Evolutionary conservation across 805 yeast genomes (phyloP).

Genomic region (Cyberlindnera japonica): DNA sequence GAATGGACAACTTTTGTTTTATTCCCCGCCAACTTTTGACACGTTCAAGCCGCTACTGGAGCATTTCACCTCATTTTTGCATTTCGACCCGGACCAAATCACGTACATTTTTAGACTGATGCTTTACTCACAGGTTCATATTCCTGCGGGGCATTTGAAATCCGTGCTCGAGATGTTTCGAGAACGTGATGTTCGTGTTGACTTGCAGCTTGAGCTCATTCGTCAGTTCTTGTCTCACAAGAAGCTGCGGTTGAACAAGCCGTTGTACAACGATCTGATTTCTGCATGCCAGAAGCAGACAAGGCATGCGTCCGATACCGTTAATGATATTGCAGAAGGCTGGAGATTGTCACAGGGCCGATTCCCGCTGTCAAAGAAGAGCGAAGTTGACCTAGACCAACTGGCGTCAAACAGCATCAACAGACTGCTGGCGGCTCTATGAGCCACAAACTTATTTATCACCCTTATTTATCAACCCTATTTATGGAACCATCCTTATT

Average conservation of each 20-base stretch:
- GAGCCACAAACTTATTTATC: too few species aligned
- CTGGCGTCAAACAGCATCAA: slow-evolving; percentile 4
- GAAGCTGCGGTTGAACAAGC: background rate
- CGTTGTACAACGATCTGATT: slow-evolving; percentile 4
- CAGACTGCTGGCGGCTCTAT: slow-evolving; percentile 3
- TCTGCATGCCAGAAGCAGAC: slow-evolving; percentile 6
- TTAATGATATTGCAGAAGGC: slow-evolving; percentile 11
- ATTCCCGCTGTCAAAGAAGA: background rate
- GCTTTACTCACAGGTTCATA: background rate
- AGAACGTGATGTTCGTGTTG: slow-evolving; percentile 1
- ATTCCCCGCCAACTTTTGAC: slow-evolving; percentile 14
- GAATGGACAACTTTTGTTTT: slow-evolving; percentile 1
- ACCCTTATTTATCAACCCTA: too few species aligned
- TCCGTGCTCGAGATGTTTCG: slow-evolving; percentile 1
- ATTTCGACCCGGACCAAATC: slow-evolving; percentile 9
- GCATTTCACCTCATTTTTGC: slow-evolving; percentile 3
- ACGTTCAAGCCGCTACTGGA: slow-evolving; percentile 17
- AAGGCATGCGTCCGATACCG: slow-evolving; percentile 1
- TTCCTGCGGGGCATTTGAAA: slow-evolving; percentile 2
- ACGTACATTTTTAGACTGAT: slow-evolving; percentile 4
- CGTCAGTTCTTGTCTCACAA: background rate
- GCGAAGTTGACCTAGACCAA: slow-evolving; percentile 1
- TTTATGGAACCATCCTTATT: too few species aligned
- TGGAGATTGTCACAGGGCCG: slow-evolving; percentile 9
- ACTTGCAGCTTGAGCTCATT: slow-evolving; percentile 3